These are phyloP conservation scores for Tetraselmis striata DNA, from an alignment of 139 green algal genomes.

Conservation along the genomic window DNA sequence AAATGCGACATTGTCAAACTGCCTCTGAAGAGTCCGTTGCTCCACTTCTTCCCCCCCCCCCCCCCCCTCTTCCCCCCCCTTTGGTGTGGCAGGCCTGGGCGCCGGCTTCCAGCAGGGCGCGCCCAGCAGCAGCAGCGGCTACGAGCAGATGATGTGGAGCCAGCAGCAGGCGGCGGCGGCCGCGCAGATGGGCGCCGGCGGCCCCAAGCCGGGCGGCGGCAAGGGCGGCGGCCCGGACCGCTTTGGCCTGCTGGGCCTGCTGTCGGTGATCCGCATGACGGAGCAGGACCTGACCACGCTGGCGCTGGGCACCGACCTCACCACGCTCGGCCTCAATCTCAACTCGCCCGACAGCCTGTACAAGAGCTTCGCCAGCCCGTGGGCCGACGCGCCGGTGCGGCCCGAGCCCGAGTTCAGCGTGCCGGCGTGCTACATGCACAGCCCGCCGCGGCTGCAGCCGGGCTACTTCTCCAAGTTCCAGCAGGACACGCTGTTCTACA, in stretches of 20 bases:
- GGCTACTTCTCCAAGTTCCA: conserved; percentile 93
- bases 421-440: conserved; percentile 79
- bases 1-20: no score
- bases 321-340: conserved; percentile 90
- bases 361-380: conserved; percentile 77
- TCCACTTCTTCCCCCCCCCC: no score
- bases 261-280: conserved; percentile 87
- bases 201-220: background rate
- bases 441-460: conserved; percentile 64
- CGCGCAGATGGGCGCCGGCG: background rate
- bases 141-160: conserved; percentile 13
- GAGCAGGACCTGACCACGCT: conserved; percentile 92
- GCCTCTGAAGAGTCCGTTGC: no score
- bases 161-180: conserved; percentile 9
- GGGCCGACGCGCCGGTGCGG: conserved; percentile 60
- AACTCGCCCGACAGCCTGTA: conserved; percentile 75
- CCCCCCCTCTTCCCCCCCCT: no score
- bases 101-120: conserved; percentile 7
- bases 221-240: conserved; percentile 42
- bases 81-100: background rate
- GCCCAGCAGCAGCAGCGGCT: background rate
- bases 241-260: conserved; percentile 86
- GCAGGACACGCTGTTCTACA: conserved; percentile 97
- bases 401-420: conserved; percentile 83
- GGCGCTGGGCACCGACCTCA: conserved; percentile 92